Conservation (phyloP, 2,329 filamentous ascomycete species). For the Helotiales sp. region DNA sequence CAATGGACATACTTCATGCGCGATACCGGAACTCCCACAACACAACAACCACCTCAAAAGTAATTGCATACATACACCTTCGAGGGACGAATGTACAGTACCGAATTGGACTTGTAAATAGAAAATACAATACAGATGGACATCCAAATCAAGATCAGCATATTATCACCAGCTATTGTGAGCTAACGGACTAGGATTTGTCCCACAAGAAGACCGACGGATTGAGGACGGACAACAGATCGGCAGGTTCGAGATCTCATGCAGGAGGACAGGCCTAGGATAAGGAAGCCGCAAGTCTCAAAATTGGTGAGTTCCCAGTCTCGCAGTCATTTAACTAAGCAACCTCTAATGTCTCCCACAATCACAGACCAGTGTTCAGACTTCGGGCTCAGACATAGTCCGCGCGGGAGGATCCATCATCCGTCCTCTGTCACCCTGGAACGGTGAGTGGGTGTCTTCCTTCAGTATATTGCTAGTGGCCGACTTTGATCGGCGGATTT, state of each 20-base stretch:
- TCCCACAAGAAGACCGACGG: no score
- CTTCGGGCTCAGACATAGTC: neutral
- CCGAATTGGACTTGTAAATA: constrained; percentile 28
- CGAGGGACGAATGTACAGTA: constrained; percentile 24
- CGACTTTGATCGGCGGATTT: neutral
- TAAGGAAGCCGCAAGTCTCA: neutral
- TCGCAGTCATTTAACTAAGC: no score
- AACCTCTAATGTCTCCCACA: neutral
- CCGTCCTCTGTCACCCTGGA: neutral
- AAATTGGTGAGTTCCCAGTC: neutral
- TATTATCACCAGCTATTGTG: neutral
- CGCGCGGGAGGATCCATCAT: neutral
- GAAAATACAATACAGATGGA: constrained; percentile 15
- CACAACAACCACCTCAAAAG: constrained; percentile 25
- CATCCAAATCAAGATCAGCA: neutral
- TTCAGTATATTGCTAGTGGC: neutral
- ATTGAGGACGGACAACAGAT: no score
- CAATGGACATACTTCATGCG: constrained; percentile 67
- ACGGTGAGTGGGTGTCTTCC: neutral
- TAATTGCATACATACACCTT: constrained; percentile 18
- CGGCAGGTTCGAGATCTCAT: no score
- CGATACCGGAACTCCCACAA: constrained; percentile 20
- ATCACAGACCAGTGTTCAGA: neutral
- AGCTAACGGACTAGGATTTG: no score
- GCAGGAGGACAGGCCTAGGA: neutral